Evolutionary conservation across 1,284 basidiomycete genomes (phyloP), one percentile per base, ranked within the genome.

Genomic region (Cystobasidiaceae sp.): DNA sequence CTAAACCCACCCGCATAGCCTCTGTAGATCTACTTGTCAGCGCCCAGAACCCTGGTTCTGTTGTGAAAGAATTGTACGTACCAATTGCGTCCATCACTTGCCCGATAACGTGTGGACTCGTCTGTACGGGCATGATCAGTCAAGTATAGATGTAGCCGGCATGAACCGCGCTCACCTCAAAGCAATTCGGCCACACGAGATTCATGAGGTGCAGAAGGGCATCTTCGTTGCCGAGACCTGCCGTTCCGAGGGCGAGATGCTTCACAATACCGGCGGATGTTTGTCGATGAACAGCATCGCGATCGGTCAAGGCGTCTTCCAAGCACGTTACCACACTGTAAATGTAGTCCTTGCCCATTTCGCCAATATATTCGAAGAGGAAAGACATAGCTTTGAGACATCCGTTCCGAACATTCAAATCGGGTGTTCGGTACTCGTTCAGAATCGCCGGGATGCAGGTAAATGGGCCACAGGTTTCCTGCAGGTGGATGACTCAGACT

Each of bases 311-410:
- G 1, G 94, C 93, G 72, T 98, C 96, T 78, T 98, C 96, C 45
- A 99, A 85, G 83, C 97, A 93, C 11, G 92, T 93, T 60, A 97
- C 89, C 19, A 97, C 92, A 0, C 91, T 94, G 79, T 97, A 92
- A 74, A 89, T 89, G 77, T 98, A 99, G 80, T 97, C 96, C 71
- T 96, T 94, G 28, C 92, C 93, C 81, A 97, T 94, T 43, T 97
- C 96, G n/a, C 96, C 96, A 73, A 98, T 94, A 75, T 99, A 98
- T 81, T 98, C 96, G 75, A 98, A 98, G 67, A 99, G 88, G 82
- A 97, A 99, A 4, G 93, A 93, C 28, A 98, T 82, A 0, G 96
- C 93, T 77, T 99, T 99, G 69, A 99, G 82, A 84, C 94, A 98
- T 68, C 96, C 96, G n/a, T 94, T 98, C 60, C 96, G 88, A 46